These are phyloP conservation scores for Eudorina sp. DNA, from an alignment of 139 green algal species.

Conservation along the genomic window DNA sequence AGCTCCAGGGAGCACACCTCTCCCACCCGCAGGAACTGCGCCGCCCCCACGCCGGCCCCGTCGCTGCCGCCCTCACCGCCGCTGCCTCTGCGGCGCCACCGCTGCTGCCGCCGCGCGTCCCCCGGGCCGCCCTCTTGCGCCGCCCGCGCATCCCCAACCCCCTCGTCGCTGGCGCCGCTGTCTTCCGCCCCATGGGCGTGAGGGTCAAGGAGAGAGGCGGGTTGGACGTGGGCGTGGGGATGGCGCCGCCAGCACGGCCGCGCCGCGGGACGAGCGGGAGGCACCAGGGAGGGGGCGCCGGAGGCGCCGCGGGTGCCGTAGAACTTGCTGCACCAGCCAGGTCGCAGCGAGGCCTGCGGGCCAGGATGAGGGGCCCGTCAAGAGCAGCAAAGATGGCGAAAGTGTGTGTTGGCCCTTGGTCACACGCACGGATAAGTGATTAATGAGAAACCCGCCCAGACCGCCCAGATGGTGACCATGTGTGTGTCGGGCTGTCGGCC, in stretches of 20 bases:
- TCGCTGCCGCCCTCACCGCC: background rate
- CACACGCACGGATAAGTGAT: too few relatives aligned
- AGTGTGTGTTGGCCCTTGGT: too few relatives aligned
- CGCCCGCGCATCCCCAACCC: background rate
- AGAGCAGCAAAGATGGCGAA: background rate
- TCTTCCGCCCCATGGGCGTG: too few relatives aligned
- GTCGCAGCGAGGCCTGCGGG: conserved; percentile 21
- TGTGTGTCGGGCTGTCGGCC: too few relatives aligned
- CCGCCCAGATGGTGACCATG: too few relatives aligned
- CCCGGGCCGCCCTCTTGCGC: background rate
- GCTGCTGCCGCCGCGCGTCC: background rate
- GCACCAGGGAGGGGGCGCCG: conserved; percentile 1
- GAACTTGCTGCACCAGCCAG: conserved; percentile 9
- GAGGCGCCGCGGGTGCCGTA: background rate
- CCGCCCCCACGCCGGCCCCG: background rate
- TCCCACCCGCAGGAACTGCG: conserved; percentile 36
- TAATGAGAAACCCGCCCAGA: too few relatives aligned
- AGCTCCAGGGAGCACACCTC: conserved; percentile 15
- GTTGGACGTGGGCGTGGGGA: background rate
- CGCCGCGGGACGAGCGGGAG: background rate
- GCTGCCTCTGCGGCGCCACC: background rate
- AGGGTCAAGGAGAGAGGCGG: too few relatives aligned
- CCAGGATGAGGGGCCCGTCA: background rate
- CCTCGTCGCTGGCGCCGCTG: background rate
- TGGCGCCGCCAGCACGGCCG: background rate